Percentiles rank a stretch among this genome's conserved stretches.
These are phyloP conservation scores for Balansia obtecta DNA, from an alignment of 2,329 filamentous ascomycete genomes.

Conservation along the genomic window DNA sequence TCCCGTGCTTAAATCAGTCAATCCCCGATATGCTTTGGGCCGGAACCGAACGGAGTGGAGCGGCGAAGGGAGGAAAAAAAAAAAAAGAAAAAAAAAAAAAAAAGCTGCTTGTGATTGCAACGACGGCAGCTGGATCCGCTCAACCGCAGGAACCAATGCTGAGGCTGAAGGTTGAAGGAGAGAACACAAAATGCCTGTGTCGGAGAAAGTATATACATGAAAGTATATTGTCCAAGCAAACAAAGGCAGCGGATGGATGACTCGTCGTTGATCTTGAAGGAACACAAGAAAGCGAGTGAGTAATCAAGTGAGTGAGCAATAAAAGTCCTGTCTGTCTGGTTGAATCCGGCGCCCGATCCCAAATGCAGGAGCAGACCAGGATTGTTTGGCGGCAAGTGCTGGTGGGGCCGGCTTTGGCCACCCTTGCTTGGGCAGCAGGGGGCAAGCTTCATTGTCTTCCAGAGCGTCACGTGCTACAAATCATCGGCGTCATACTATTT, in stretches of 20 bases:
- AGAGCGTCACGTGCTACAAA: too few relatives aligned
- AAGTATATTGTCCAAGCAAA: not conserved
- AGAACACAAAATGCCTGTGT: not conserved
- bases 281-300: not conserved
- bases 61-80: not conserved
- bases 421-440: not conserved
- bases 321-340: not conserved
- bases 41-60: conserved; percentile 2
- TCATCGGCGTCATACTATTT: too few relatives aligned
- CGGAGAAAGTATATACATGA: not conserved
- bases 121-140: not conserved
- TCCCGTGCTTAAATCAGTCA: not conserved
- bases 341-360: not conserved
- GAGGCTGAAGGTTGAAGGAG: not conserved
- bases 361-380: not conserved
- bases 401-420: not conserved
- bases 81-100: not conserved
- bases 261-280: not conserved
- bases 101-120: not conserved
- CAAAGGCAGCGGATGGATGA: not conserved
- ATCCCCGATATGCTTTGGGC: not conserved
- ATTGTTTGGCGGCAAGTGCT: not conserved
- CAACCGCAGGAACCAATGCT: not conserved
- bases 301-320: not conserved
- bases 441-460: too few relatives aligned